Conservation (phyloP, 169 alveolate species). For the Plasmodium vinckei region DNA sequence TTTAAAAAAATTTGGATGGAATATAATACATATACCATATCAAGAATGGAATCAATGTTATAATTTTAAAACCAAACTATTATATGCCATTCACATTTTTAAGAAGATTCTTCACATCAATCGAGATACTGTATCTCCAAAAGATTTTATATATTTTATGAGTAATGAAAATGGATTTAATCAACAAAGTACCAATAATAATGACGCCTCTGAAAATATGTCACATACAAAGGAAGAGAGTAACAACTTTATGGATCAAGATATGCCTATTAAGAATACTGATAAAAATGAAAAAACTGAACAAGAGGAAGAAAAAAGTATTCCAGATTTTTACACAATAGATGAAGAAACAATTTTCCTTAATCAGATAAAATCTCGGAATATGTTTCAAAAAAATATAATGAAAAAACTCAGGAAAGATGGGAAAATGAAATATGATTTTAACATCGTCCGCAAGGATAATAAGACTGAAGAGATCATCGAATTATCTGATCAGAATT, state of each 20-base stretch:
- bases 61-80: constrained; percentile 46
- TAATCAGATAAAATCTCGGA: constrained; percentile 38
- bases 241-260: background rate
- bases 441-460: background rate
- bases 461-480: background rate
- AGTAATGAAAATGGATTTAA: background rate
- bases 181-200: no score
- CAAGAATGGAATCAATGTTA: constrained; percentile 76
- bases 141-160: constrained; percentile 12
- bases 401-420: constrained; percentile 35
- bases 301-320: background rate
- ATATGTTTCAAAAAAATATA: constrained; percentile 22
- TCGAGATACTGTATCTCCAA: constrained; percentile 6
- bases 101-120: constrained; percentile 11
- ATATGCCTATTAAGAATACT: background rate
- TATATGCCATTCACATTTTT: constrained; percentile 26
- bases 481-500: no score
- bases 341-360: constrained; percentile 53
- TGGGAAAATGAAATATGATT: constrained; percentile 15
- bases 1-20: constrained; percentile 69
- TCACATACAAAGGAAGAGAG: no score
- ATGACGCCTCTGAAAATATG: background rate
- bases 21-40: constrained; percentile 68
- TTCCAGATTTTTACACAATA: constrained; percentile 45
- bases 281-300: background rate